These are phyloP conservation scores for Fagopyrum esculentum DNA, from an alignment of 148 eudicot species.

Conservation along the genomic window DNA sequence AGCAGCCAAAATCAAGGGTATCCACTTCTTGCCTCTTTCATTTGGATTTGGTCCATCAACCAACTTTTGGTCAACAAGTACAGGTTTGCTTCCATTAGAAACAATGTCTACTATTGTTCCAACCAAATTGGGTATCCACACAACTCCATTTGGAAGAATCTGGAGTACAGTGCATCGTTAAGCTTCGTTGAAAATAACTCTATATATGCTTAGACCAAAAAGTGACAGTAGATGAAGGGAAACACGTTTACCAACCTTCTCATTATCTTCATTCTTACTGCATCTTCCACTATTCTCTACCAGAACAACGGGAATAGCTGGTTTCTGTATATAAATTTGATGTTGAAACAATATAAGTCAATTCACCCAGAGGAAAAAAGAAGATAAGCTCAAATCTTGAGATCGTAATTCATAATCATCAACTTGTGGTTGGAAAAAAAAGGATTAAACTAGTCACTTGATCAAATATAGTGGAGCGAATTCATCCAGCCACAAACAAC, in stretches of 20 bases:
- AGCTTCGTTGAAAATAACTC: not conserved
- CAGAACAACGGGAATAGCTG: slow-evolving; percentile 66
- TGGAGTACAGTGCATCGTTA: slow-evolving; percentile 15
- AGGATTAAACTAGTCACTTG: not conserved
- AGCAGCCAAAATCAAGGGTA: slow-evolving; percentile 58
- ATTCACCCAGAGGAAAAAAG: not conserved
- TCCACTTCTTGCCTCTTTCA: slow-evolving; percentile 54
- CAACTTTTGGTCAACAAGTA: slow-evolving; percentile 71
- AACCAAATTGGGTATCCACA: slow-evolving; percentile 87
- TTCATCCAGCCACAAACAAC: not conserved
- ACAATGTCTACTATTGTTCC: slow-evolving; percentile 53
- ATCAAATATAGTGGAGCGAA: not conserved
- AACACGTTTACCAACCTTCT: slow-evolving; percentile 52
- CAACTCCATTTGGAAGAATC: slow-evolving; percentile 79
- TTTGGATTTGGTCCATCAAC: slow-evolving; percentile 93
- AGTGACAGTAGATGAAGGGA: not conserved
- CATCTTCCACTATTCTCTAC: slow-evolving; percentile 99
- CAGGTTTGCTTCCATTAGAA: slow-evolving; percentile 59
- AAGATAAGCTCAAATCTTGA: not conserved
- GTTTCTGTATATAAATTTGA: slow-evolving; percentile 25
- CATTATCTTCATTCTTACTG: slow-evolving; percentile 70
- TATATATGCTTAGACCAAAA: not conserved
- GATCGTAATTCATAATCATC: not conserved
- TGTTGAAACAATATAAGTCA: slow-evolving; percentile 2
- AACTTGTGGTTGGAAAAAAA: not conserved